Conservation (phyloP, 2,329 filamentous ascomycete species). For the Cladophialophora carrionii region DNA sequence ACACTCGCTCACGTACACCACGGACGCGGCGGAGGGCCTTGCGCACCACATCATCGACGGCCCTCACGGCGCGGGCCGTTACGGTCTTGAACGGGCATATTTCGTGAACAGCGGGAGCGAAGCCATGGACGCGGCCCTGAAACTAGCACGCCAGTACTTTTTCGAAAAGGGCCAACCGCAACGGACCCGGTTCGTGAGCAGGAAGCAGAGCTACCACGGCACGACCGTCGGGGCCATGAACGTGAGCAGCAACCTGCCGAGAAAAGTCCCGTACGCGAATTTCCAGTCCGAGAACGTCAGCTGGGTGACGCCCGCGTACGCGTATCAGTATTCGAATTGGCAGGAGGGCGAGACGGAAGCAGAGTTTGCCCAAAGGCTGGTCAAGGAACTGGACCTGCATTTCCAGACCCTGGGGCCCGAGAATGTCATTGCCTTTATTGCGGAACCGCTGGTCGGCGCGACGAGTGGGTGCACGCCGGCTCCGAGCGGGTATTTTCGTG, state of each 20-base stretch:
- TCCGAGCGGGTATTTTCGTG: slow-evolving; percentile 59
- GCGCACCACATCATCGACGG: slow-evolving; percentile 55
- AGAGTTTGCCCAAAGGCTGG: slow-evolving; percentile 49
- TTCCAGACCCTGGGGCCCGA: slow-evolving; percentile 53
- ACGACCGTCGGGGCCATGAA: slow-evolving; percentile 55
- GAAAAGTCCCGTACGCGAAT: slow-evolving; percentile 44
- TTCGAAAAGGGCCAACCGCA: slow-evolving; percentile 45
- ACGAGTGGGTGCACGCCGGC: slow-evolving; percentile 58
- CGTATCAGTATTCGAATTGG: slow-evolving; percentile 47
- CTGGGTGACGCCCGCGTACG: slow-evolving; percentile 41
- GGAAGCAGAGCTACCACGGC: slow-evolving; percentile 56
- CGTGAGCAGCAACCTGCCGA: slow-evolving; percentile 45
- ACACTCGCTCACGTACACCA: slow-evolving; percentile 62
- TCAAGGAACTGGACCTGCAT: slow-evolving; percentile 54
- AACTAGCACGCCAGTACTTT: slow-evolving; percentile 56
- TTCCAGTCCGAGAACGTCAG: slow-evolving; percentile 28
- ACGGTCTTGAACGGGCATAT: slow-evolving; percentile 56
- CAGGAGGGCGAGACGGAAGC: slow-evolving; percentile 45
- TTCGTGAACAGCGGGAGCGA: slow-evolving; percentile 64
- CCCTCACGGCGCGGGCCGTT: slow-evolving; percentile 44
- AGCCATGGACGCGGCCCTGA: slow-evolving; percentile 55
- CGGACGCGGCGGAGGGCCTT: slow-evolving; percentile 57
- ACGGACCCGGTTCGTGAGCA: slow-evolving; percentile 49
- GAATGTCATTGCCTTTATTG: slow-evolving; percentile 55
- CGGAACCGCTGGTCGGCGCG: slow-evolving; percentile 56